Evolutionary conservation across 1,284 basidiomycete species (phyloP), one percentile per base, ranked within the genome.

Genomic region (Austroboletus niveus): DNA sequence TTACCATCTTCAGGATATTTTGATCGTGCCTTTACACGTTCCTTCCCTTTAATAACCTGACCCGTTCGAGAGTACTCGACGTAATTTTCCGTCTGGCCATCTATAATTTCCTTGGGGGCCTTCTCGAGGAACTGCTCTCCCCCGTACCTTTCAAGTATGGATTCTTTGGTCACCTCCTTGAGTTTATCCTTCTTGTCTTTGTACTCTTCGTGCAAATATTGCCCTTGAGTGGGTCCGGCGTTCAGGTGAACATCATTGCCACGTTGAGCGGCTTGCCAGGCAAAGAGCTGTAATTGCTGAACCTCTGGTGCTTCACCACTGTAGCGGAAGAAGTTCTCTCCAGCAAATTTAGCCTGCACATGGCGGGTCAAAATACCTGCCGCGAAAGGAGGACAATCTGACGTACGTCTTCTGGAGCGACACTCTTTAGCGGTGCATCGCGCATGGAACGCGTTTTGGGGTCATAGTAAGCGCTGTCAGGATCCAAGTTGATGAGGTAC

Each of bases 401-500:
- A 51, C 85, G 54, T 64, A 93, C 89, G 67, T 98, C 96, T 71
- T 98, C 94, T 11, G 91, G 77, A 2, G 84, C 75, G 32, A 92
- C 75, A 59, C 85, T 82, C 60, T 83, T 84, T 14, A 87, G 62
- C 0, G 97, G 96, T 36, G 96, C 95, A 65, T 99, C 96, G 70
- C 97, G 90, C 97, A 99, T 99, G 4, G 96, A 97, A 59, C 97
- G 87, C 27, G 97, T 99, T 77, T 99, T 99, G 45, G 97, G 97
- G 66, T 99, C 97, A 68, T 99, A 99, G 76, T 99, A 97, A 11
- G 97, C 96, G 62, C 92, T 95, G 1, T 93, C 87, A 5, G 91
- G 89, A 70, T 98, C 94, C 69, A 99, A 73, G 71, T 99, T 99
- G 73, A 98, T 90, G 61, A 99, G 84, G 63, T 99, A 99, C 72